phyloP scores from a whole-genome alignment of 192 early-diverging fungal genomes.

The Gamsiella multidivaricata region DNA sequence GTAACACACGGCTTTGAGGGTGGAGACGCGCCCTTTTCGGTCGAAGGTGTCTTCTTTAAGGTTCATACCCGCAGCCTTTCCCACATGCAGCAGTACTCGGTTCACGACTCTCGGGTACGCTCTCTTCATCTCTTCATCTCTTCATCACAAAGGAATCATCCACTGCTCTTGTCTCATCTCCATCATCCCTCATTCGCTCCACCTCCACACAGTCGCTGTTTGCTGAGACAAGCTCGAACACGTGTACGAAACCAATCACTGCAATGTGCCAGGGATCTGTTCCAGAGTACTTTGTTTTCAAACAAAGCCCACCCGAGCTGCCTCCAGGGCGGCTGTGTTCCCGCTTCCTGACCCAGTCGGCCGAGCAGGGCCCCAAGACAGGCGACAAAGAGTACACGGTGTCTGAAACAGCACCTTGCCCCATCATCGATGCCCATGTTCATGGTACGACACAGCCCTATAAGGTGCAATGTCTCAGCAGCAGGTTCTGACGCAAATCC shows the following conservation, averaged over 20 bases:
- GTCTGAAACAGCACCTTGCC: slow-evolving; percentile 25
- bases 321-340: slow-evolving; percentile 16
- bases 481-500: no score
- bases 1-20: no score
- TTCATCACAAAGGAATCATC: no score
- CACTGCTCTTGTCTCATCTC: neutral
- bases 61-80: no score
- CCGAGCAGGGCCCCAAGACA: neutral
- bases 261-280: slow-evolving; percentile 43
- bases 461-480: no score
- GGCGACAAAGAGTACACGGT: slow-evolving; percentile 18
- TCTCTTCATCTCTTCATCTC: no score
- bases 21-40: no score
- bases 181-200: neutral
- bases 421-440: slow-evolving; percentile 56
- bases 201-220: neutral
- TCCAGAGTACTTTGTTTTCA: slow-evolving; percentile 35
- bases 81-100: no score
- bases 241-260: no score
- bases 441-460: slow-evolving; percentile 54
- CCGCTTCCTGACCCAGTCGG: slow-evolving; percentile 22
- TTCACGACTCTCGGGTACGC: no score
- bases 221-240: no score
- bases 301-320: slow-evolving; percentile 32
- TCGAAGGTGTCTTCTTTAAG: no score